A percentile compares a stretch with the other conserved stretches of the same genome.
Conservation (phyloP, 495 filamentous ascomycete genomes). For the Parachaetomium inaequale region DNA sequence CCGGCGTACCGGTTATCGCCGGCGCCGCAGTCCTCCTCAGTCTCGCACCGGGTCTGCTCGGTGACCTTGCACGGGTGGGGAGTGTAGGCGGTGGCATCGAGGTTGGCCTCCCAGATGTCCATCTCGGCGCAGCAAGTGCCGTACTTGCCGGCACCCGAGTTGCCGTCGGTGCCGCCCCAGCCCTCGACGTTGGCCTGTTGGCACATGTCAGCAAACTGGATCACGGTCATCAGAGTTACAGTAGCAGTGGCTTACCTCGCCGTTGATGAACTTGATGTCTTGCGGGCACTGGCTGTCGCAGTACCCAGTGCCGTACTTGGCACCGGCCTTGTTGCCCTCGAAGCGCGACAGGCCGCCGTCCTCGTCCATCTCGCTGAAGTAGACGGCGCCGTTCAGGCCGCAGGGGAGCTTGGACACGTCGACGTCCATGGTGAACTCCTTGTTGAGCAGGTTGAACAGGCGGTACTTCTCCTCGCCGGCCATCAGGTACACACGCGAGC, state of each 20-base stretch:
- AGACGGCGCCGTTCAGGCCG: constrained; percentile 68
- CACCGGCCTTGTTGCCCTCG: constrained; percentile 59
- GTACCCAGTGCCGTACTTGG: constrained; percentile 69
- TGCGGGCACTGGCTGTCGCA: constrained; percentile 66
- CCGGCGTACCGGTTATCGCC: constrained; percentile 36
- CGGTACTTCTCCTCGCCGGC: constrained; percentile 58
- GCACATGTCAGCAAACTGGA: not conserved
- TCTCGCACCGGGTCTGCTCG: constrained; percentile 51
- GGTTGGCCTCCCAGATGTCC: constrained; percentile 70
- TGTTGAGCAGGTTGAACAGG: constrained; percentile 59
- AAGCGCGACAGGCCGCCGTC: constrained; percentile 55
- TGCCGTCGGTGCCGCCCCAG: constrained; percentile 53
- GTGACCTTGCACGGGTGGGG: constrained; percentile 57
- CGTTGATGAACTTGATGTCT: constrained; percentile 69
- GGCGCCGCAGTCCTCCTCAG: constrained; percentile 34
- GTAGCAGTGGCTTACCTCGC: constrained; percentile 36
- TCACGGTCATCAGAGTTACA: not conserved
- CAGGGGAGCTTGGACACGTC: constrained; percentile 64
- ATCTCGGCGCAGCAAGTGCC: constrained; percentile 67
- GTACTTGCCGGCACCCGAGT: constrained; percentile 54
- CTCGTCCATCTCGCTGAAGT: constrained; percentile 62
- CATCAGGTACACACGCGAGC: constrained; percentile 62
- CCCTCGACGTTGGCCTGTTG: constrained; percentile 50
- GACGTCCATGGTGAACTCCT: constrained; percentile 69
- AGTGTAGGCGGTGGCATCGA: constrained; percentile 54